Conservation (phyloP, 176 grass and related monocot genomes). For the Sorghum bicolor region DNA sequence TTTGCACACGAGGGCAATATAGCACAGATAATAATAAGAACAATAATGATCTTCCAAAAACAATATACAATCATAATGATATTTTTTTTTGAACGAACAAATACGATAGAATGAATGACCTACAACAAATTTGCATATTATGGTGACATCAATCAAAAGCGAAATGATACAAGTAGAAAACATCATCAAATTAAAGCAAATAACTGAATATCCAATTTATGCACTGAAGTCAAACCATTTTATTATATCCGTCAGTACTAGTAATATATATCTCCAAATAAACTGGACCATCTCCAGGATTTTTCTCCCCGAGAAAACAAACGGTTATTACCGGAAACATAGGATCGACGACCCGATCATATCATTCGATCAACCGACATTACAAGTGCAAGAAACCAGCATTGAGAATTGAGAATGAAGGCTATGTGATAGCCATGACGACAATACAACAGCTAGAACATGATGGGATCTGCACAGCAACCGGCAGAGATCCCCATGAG, state of each 20-base stretch:
- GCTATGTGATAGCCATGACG: background rate
- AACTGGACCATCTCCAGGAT: slow-evolving; percentile 28
- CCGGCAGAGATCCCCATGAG: slow-evolving; percentile 36
- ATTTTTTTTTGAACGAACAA: too few relatives aligned
- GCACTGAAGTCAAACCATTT: background rate
- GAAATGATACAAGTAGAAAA: background rate
- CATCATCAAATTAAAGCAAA: background rate
- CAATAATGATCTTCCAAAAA: background rate
- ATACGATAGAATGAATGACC: background rate
- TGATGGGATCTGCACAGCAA: slow-evolving; percentile 51
- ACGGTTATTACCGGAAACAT: slow-evolving; percentile 46
- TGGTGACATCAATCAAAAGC: background rate
- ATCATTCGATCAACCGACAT: slow-evolving; percentile 8
- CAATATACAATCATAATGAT: too few relatives aligned
- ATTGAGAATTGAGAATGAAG: background rate
- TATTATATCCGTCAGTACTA: slow-evolving; percentile 27
- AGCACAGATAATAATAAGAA: background rate
- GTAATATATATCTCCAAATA: slow-evolving; percentile 22
- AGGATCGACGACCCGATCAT: background rate
- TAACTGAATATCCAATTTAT: background rate
- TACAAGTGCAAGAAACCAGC: background rate
- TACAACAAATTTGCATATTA: background rate
- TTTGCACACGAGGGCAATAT: background rate
- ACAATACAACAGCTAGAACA: slow-evolving; percentile 28
- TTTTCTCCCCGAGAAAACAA: slow-evolving; percentile 19